A percentile compares a stretch with the other conserved stretches of the same genome.
Evolutionary conservation across 805 yeast species (phyloP).

Genomic region (Scheffersomyces amazonensis): DNA sequence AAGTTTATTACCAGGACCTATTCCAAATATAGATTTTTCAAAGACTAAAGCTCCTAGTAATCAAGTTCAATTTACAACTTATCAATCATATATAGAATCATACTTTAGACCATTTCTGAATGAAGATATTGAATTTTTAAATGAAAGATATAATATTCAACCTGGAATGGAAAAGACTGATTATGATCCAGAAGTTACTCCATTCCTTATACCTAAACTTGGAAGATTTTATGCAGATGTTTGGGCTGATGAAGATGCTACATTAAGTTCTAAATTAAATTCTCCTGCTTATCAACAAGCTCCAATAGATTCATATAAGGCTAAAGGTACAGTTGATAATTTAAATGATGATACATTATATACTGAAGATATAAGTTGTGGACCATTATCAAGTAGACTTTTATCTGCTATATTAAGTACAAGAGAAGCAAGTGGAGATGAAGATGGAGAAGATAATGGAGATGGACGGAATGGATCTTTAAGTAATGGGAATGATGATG

Average conservation of each 20-base stretch:
- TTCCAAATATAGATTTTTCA: slow-evolving; percentile 85
- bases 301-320: slow-evolving; percentile 41
- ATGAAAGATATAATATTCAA: slow-evolving; percentile 58
- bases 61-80: slow-evolving; percentile 90
- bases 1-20: slow-evolving; percentile 78
- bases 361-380: slow-evolving; percentile 77
- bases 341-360: slow-evolving; percentile 63
- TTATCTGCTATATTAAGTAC: slow-evolving; percentile 73
- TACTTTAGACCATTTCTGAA: slow-evolving; percentile 74
- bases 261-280: slow-evolving; percentile 39
- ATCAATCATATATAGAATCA: slow-evolving; percentile 80
- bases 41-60: slow-evolving; percentile 68
- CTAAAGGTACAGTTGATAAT: slow-evolving; percentile 60
- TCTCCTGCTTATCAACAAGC: slow-evolving; percentile 47
- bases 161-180: slow-evolving; percentile 40
- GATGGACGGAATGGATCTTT: slow-evolving; percentile 16
- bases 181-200: slow-evolving; percentile 66
- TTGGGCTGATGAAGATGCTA: slow-evolving; percentile 83
- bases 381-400: slow-evolving; percentile 84
- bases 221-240: slow-evolving; percentile 80
- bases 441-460: slow-evolving; percentile 19
- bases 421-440: slow-evolving; percentile 22
- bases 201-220: slow-evolving; percentile 78
- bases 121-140: slow-evolving; percentile 76
- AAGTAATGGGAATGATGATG: slow-evolving; percentile 13